Evolutionary conservation across 345 rosid genomes (phyloP).

Genomic region (Euphorbia peplus): DNA sequence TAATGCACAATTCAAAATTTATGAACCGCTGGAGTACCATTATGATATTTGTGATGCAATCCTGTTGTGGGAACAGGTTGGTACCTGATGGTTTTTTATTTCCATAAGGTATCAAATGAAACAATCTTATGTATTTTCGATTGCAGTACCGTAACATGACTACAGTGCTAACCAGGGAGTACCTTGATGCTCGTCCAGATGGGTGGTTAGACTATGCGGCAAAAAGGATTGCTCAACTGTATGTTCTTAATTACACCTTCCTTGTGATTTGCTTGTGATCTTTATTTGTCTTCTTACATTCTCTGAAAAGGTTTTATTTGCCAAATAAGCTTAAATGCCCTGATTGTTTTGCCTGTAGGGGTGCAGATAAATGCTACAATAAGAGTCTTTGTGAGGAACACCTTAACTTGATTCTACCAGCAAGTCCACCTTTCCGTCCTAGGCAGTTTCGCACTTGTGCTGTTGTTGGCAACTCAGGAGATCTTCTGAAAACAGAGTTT

Average conservation of each 20-base stretch:
- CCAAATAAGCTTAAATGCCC: background rate
- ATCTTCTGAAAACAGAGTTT: slow-evolving; percentile 76
- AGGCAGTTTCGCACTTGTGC: slow-evolving; percentile 82
- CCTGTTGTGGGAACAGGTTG: slow-evolving; percentile 95
- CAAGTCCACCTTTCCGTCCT: slow-evolving; percentile 81
- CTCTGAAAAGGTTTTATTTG: background rate
- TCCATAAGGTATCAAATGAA: slow-evolving; percentile 6
- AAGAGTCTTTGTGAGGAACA: slow-evolving; percentile 82
- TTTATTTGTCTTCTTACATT: background rate
- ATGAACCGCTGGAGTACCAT: slow-evolving; percentile 82
- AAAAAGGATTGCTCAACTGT: slow-evolving; percentile 88
- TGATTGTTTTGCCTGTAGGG: slow-evolving; percentile 44
- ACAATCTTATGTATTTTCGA: slow-evolving; percentile 25
- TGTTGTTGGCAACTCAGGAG: slow-evolving; percentile 95
- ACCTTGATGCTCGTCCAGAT: slow-evolving; percentile 82
- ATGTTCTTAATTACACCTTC: slow-evolving; percentile 24
- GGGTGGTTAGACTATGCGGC: slow-evolving; percentile 98
- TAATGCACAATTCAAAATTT: slow-evolving; percentile 78
- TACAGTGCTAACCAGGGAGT: slow-evolving; percentile 89
- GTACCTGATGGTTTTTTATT: slow-evolving; percentile 12
- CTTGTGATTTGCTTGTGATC: background rate
- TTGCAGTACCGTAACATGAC: slow-evolving; percentile 97
- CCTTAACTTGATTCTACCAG: slow-evolving; percentile 79
- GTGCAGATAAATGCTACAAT: slow-evolving; percentile 79
- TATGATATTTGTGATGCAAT: slow-evolving; percentile 87